A percentile compares a stretch with the other conserved stretches of the same genome.
Conservation (phyloP, 352 stramenopile species). For the Phytopythium helicoides region DNA sequence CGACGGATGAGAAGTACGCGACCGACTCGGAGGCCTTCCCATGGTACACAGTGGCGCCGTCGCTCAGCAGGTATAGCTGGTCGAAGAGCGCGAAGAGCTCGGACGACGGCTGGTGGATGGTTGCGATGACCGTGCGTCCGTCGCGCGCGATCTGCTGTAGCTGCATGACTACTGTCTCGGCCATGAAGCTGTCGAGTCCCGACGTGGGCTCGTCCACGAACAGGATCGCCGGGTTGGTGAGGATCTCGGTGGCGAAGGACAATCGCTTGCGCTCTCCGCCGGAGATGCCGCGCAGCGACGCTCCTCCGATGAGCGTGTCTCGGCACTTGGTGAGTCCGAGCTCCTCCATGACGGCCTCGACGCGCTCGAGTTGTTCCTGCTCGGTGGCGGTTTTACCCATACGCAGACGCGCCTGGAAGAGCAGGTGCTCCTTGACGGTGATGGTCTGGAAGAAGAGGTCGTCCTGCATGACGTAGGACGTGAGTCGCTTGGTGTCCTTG, state of each 20-base stretch:
- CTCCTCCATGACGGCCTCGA: constrained; percentile 43
- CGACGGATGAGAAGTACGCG: constrained; percentile 24
- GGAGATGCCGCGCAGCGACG: constrained; percentile 42
- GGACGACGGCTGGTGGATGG: constrained; percentile 80
- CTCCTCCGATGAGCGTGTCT: constrained; percentile 44
- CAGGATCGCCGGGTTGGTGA: too few species aligned
- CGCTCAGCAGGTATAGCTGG: constrained; percentile 29
- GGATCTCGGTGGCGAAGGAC: constrained; percentile 73
- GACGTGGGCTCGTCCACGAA: constrained; percentile 78
- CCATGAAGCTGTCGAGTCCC: constrained; percentile 46
- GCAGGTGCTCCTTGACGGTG: constrained; percentile 50
- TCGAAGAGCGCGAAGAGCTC: constrained; percentile 39
- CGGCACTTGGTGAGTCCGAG: constrained; percentile 38
- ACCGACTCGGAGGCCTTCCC: constrained; percentile 29
- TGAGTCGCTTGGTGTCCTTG: constrained; percentile 26
- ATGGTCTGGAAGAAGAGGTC: constrained; percentile 89
- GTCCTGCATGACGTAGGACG: constrained; percentile 89
- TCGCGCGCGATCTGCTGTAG: constrained; percentile 63
- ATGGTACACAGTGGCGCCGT: constrained; percentile 28
- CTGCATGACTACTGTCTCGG: constrained; percentile 35
- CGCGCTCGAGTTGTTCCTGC: constrained; percentile 21
- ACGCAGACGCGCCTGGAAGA: constrained; percentile 75
- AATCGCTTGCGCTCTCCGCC: constrained; percentile 76
- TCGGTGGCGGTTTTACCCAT: constrained; percentile 35
- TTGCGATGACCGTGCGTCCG: too few species aligned